Evolutionary conservation across 2,329 filamentous ascomycete species (phyloP).

Genomic region (Fusarium irregulare): DNA sequence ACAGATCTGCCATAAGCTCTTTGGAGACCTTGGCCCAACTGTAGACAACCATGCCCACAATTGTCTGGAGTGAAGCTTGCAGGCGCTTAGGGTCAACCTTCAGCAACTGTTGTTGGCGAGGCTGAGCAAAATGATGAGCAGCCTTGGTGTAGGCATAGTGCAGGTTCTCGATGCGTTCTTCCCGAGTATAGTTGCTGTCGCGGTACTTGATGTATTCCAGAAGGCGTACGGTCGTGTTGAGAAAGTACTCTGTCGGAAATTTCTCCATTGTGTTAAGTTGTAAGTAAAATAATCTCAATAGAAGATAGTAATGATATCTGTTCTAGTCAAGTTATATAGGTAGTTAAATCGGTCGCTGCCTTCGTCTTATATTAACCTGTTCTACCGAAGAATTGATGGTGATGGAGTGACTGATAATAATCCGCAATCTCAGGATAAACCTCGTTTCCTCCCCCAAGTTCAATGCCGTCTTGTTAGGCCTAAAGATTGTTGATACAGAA

Average conservation of each 20-base stretch:
- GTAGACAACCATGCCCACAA: neutral
- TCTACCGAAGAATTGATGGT: neutral
- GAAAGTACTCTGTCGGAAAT: neutral
- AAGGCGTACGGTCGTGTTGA: neutral
- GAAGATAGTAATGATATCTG: accelerated
- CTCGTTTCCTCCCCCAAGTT: neutral
- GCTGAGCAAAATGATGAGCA: neutral
- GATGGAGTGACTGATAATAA: neutral
- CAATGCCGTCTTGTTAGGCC: neutral
- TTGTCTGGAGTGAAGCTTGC: neutral
- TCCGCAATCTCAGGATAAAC: accelerated
- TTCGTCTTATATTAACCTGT: neutral
- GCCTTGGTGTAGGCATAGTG: neutral
- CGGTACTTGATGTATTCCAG: neutral
- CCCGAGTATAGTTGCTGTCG: neutral
- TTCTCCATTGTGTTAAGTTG: neutral
- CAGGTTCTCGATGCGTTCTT: neutral
- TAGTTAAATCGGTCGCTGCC: neutral
- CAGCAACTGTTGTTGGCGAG: neutral
- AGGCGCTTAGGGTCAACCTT: neutral
- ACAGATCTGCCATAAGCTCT: neutral
- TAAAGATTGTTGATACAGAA: neutral
- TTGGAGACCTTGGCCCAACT: neutral
- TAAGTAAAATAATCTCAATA: neutral
- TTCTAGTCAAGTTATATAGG: neutral